phyloP scores from a whole-genome alignment of 1,284 basidiomycete genomes.

The Malassezia yamatoensis region DNA sequence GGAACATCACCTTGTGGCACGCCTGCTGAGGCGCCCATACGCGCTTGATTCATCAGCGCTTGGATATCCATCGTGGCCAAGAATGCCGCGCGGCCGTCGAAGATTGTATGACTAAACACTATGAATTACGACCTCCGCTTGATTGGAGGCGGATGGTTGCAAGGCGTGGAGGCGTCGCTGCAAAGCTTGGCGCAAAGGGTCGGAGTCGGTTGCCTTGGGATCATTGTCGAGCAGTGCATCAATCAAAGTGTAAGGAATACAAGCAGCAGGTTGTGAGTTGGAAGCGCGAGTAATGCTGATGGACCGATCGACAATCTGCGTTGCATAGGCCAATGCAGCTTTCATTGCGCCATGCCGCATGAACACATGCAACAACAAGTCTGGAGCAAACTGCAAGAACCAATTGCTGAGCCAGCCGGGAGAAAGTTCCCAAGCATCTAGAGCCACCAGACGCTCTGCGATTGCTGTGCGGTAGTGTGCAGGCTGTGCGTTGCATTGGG shows the following conservation, averaged over 20 bases:
- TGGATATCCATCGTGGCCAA: slow-evolving; percentile 34
- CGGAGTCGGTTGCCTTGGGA: neutral
- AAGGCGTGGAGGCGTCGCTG: neutral
- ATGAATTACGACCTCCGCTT: neutral
- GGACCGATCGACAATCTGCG: neutral
- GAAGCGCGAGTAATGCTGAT: slow-evolving; percentile 1
- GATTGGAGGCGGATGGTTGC: neutral
- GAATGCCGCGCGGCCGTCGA: neutral
- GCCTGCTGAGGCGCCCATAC: slow-evolving; percentile 28
- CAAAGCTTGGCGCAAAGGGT: slow-evolving; percentile 1
- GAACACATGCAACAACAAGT: slow-evolving; percentile 64
- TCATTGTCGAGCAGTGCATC: slow-evolving; percentile 10
- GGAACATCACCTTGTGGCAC: slow-evolving; percentile 31
- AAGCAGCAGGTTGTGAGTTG: neutral
- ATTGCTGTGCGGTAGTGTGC: slow-evolving; percentile 4
- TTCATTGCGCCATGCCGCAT: slow-evolving; percentile 69
- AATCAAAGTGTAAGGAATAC: slow-evolving; percentile 15
- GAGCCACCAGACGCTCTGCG: slow-evolving; percentile 53
- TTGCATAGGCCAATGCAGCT: slow-evolving; percentile 63
- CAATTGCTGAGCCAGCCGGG: slow-evolving; percentile 72
- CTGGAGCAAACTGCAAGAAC: slow-evolving; percentile 64
- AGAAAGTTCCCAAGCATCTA: slow-evolving; percentile 58
- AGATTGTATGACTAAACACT: neutral
- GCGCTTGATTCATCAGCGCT: slow-evolving; percentile 38
- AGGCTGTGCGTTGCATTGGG: slow-evolving; percentile 50